Evolutionary conservation across 371 early-diverging fungal species (phyloP).

Genomic region (Mortierella sp.): DNA sequence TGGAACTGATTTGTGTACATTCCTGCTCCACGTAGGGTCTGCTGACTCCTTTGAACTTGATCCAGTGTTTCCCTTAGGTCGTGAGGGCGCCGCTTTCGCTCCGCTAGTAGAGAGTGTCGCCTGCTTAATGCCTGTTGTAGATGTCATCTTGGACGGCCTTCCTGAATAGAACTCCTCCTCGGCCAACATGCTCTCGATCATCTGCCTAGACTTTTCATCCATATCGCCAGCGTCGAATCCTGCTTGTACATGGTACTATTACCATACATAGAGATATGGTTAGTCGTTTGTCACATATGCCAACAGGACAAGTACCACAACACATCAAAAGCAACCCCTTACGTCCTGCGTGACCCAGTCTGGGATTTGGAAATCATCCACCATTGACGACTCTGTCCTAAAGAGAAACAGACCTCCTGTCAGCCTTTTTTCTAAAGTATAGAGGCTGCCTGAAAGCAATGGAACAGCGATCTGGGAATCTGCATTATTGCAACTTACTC

Average conservation of each 20-base stretch:
- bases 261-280: background rate
- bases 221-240: slow-evolving; percentile 58
- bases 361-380: slow-evolving; percentile 42
- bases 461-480: too few species aligned
- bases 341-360: slow-evolving; percentile 55
- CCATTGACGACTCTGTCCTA: slow-evolving; percentile 15
- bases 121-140: background rate
- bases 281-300: background rate
- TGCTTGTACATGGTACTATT: slow-evolving; percentile 41
- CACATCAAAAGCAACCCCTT: background rate
- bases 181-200: slow-evolving; percentile 80
- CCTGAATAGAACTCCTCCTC: slow-evolving; percentile 78
- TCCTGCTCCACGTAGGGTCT: slow-evolving; percentile 11
- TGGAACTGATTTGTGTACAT: background rate
- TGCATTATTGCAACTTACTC: slow-evolving; percentile 15
- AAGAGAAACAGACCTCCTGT: background rate
- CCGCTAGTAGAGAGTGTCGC: background rate
- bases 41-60: background rate
- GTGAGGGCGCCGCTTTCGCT: background rate
- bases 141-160: background rate
- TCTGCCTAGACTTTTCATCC: slow-evolving; percentile 70
- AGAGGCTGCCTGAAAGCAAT: background rate
- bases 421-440: background rate
- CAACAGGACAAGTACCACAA: too few species aligned
- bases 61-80: background rate